Evolutionary conservation across 306 rosid species (phyloP).

Genomic region (Dryas drummondii): DNA sequence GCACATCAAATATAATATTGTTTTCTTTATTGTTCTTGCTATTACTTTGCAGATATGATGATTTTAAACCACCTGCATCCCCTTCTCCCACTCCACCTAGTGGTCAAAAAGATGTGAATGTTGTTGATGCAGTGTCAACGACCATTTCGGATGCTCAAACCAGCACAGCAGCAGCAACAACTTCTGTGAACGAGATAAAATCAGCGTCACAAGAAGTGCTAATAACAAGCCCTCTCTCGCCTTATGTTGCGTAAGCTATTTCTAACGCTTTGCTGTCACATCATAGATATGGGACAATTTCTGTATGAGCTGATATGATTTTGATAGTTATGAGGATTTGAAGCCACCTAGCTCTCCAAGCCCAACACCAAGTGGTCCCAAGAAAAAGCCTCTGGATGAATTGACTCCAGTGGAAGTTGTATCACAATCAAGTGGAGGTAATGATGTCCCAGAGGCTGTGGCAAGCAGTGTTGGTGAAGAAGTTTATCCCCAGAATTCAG

Average conservation of each 20-base stretch:
- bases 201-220: constrained; percentile 29
- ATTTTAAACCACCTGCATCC: constrained; percentile 50
- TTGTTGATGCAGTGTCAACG: constrained; percentile 27
- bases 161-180: constrained; percentile 13
- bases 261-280: constrained; percentile 1
- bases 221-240: constrained; percentile 45
- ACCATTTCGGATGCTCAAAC: constrained; percentile 34
- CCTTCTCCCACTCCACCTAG: constrained; percentile 45
- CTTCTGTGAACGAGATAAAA: constrained; percentile 33
- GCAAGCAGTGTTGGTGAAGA: constrained; percentile 11
- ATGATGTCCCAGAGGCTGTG: constrained; percentile 12
- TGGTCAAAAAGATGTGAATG: constrained; percentile 14
- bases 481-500: constrained; percentile 35
- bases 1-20: background rate
- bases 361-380: constrained; percentile 49
- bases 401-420: constrained; percentile 27
- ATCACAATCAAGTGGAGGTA: constrained; percentile 29
- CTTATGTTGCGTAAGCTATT: constrained; percentile 53
- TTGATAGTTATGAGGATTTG: constrained; percentile 53
- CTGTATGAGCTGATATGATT: constrained; percentile 14
- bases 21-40: background rate
- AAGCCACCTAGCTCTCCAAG: constrained; percentile 65
- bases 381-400: constrained; percentile 24
- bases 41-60: constrained; percentile 43
- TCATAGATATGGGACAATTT: background rate